Base-by-base conservation (phyloP, 2,329 filamentous ascomycete genomes). In the Stagonosporopsis vannaccii region DNA sequence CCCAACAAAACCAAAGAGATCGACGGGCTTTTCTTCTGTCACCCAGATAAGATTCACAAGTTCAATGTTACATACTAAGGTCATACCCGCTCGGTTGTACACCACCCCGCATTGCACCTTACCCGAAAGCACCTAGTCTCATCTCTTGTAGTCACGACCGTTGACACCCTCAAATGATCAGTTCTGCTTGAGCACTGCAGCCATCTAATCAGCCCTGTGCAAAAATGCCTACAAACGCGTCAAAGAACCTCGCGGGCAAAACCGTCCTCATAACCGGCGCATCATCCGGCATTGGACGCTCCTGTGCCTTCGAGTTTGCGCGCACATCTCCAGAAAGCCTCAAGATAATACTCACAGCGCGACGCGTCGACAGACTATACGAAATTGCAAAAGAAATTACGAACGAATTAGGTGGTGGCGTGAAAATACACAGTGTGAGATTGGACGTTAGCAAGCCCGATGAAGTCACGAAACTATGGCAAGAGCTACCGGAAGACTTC, bases 211-310 rank as follows among this genome's bases (percentile, higher is more conserved):
- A 6, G 15, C 12, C 17, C 25, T 32, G 6, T 3, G 6, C 1
- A 30, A 42, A 28, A 15, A 65, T 62, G 56, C 52, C 55, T 3
- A 49, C 49, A n/a, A 50, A 43, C 13, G 59, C 90, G 42, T 82
- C 82, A 61, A 89, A 90, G 75, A 92, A 91, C 79, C 90, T 97
- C 59, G 82, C 88, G 68, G 91, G 91, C 84, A 97, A 97, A 81
- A 97, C 91, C 11, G 81, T 98, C 56, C 79, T 97, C 59, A 86
- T 98, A 63, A 98, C 94, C 7, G 94, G 94, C 49, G 94, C 94
- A 39, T 95, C 90, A 4, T 94, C 91, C 32, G 94, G 94, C 62
- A 98, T 98, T 76, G 94, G 94, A 23, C 85, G 85, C 51, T 86
- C 84, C 69, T 89, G 85, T 32, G 94, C 94, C 17, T 81, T 94